Base-by-base conservation (phyloP, 2,329 filamentous ascomycete species). In the Curvularia lunata region DNA sequence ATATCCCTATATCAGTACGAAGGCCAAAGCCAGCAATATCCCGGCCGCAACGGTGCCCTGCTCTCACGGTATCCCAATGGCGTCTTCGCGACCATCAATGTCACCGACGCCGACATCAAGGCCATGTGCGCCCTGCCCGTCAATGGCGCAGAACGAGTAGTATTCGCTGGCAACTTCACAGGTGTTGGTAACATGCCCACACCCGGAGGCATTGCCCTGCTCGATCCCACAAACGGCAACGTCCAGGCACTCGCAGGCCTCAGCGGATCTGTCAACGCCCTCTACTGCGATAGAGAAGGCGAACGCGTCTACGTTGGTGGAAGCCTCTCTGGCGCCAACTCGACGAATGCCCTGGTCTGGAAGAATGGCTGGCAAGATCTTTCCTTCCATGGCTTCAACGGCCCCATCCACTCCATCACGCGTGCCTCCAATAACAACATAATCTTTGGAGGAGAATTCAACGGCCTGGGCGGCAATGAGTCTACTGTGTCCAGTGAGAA, bases 81-180 rank as follows among this genome's bases (percentile, higher is more conserved):
- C 67, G 86, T 88, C 27, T 91, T 97, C 65, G 84, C 88, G 19
- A 86, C 87, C 18, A 80, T 97, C 48, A 86, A 89, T 52, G 84
- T 86, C 40, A 89, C 92, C 43, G 92, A 98, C 77, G 93, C 90
- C 56, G 87, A 89, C 48, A 97, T 99, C 71, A 85, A 88, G 71
- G 85, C 91, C 63, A 95, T 99, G 90, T 99, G 95, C 80, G 81
- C 89, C 19, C 91, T 94, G 68, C 82, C 87, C 50, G 82, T 84
- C 56, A 84, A 91, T 75, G 90, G 90, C 63, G 84, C 82, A 55
- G 82, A 85, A n/a, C 89, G 90, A 40, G 85, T 98, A 27, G 85
- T 98, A 47, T 85, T 99, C 16, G 95, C 91, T 54, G 95, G 95
- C 47, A 98, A 98, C 80, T 99, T 99, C 75, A 98, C 95, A 30